Percentiles rank a stretch among this genome's conserved stretches.
Evolutionary conservation across 805 yeast species (phyloP).

Genomic region (Saturnispora halmiae): DNA sequence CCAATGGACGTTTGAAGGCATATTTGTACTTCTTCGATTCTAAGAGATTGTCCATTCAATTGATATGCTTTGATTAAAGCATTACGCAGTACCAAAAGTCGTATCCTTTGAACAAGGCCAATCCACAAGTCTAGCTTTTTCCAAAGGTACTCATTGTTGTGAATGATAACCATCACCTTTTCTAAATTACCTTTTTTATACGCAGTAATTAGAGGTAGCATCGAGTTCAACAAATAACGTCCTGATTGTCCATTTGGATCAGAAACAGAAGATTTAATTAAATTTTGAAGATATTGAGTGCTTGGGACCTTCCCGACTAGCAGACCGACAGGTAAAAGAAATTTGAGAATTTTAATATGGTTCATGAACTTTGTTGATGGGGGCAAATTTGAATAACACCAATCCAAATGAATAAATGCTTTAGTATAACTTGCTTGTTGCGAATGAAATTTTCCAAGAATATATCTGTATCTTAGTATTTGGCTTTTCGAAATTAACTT

Average conservation of each 20-base stretch:
- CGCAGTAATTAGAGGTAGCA: constrained; percentile 30
- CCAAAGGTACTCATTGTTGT: constrained; percentile 32
- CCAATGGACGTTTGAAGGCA: constrained; percentile 22
- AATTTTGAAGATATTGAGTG: constrained; percentile 19
- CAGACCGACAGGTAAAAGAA: constrained; percentile 43
- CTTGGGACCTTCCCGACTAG: constrained; percentile 44
- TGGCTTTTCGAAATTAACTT: constrained; percentile 34
- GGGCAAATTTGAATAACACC: constrained; percentile 37
- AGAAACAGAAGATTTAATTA: constrained; percentile 12
- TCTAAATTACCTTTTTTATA: constrained; percentile 36
- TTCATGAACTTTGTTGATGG: constrained; percentile 22
- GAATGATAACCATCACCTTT: constrained; percentile 28
- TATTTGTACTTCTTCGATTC: constrained; percentile 17
- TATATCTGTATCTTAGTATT: constrained; percentile 43
- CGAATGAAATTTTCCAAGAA: constrained; percentile 44
- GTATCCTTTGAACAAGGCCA: constrained; percentile 37
- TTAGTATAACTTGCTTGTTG: constrained; percentile 42
- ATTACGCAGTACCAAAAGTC: constrained; percentile 40
- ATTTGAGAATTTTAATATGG: constrained; percentile 33
- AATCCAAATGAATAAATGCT: constrained; percentile 39
- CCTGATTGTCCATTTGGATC: constrained; percentile 8
- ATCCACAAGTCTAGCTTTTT: constrained; percentile 32
- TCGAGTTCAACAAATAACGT: constrained; percentile 25
- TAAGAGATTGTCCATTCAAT: constrained; percentile 12
- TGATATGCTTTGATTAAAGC: constrained; percentile 21